A percentile compares a stretch with the other conserved stretches of the same genome.
Conservation (phyloP, 2,329 filamentous ascomycete genomes). For the Sporothrix mexicana region DNA sequence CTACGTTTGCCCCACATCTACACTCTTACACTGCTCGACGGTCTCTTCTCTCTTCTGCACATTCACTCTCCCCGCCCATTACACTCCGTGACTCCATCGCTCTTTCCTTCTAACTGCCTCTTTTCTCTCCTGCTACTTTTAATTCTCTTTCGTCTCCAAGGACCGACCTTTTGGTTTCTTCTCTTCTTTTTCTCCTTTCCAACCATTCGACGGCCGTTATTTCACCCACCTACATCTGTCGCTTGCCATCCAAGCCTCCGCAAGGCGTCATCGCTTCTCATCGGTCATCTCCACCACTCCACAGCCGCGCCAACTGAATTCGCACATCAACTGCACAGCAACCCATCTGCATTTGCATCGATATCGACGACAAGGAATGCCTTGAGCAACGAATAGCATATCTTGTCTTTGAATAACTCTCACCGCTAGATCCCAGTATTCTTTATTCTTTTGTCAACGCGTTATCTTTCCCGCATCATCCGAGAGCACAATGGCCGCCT, state of each 20-base stretch:
- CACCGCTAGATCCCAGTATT: background rate
- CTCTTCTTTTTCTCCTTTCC: background rate
- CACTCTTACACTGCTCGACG: background rate
- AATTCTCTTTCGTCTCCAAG: slow-evolving; percentile 1
- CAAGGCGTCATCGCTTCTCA: background rate
- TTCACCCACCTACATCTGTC: background rate
- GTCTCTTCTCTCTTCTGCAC: background rate
- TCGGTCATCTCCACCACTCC: background rate
- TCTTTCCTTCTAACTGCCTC: slow-evolving; percentile 21
- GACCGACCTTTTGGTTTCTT: background rate
- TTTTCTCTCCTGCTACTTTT: slow-evolving; percentile 1
- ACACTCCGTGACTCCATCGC: slow-evolving; percentile 9
- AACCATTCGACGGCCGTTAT: background rate
- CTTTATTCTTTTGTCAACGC: background rate
- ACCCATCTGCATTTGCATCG: background rate
- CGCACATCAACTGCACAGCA: background rate
- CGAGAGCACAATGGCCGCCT: background rate
- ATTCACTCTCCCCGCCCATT: slow-evolving; percentile 27
- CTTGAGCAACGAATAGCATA: background rate
- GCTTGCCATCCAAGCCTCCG: too few species aligned
- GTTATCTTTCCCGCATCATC: too few species aligned
- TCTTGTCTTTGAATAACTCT: background rate
- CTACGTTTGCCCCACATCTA: slow-evolving; percentile 21
- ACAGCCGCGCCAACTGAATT: background rate
- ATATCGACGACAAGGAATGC: background rate